These are phyloP conservation scores for Penicillium ucsense DNA, from an alignment of 495 filamentous ascomycete genomes.

Conservation along the genomic window DNA sequence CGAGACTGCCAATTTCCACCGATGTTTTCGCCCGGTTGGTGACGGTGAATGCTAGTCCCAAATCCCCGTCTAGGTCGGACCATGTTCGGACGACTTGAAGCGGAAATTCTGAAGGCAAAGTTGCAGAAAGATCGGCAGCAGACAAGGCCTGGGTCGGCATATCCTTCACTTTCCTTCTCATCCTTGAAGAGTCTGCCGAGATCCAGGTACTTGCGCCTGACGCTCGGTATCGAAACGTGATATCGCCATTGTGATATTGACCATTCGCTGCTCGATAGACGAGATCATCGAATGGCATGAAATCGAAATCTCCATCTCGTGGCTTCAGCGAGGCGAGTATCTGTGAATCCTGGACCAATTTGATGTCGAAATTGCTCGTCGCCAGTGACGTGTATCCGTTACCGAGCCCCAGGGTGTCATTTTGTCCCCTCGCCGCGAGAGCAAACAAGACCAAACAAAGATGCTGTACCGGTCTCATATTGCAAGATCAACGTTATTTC, in stretches of 20 bases:
- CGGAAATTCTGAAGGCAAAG: slow-evolving; percentile 14
- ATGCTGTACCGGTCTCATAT: background rate
- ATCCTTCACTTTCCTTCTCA: slow-evolving; percentile 20
- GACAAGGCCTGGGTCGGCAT: slow-evolving; percentile 13
- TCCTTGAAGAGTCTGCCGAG: slow-evolving; percentile 25
- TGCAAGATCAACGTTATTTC: no score
- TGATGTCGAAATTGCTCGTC: slow-evolving; percentile 28
- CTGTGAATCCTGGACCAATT: slow-evolving; percentile 23
- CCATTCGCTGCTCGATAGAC: slow-evolving; percentile 29
- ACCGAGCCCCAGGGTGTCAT: slow-evolving; percentile 18
- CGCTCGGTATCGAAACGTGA: slow-evolving; percentile 38
- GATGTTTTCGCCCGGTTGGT: slow-evolving; percentile 24
- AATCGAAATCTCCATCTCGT: slow-evolving; percentile 30
- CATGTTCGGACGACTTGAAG: slow-evolving; percentile 36
- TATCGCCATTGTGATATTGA: slow-evolving; percentile 43
- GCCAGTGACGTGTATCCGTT: slow-evolving; percentile 25
- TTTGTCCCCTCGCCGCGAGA: slow-evolving; percentile 1
- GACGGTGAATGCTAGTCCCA: slow-evolving; percentile 38
- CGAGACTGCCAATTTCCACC: slow-evolving; percentile 42
- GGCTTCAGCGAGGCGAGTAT: slow-evolving; percentile 34
- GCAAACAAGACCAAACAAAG: background rate
- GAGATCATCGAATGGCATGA: slow-evolving; percentile 37
- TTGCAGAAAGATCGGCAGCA: slow-evolving; percentile 22
- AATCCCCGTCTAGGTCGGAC: slow-evolving; percentile 31
- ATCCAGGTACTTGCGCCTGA: slow-evolving; percentile 20